phyloP scores from a whole-genome alignment of 768 basidiomycete genomes.

The Kwoniella pini region DNA sequence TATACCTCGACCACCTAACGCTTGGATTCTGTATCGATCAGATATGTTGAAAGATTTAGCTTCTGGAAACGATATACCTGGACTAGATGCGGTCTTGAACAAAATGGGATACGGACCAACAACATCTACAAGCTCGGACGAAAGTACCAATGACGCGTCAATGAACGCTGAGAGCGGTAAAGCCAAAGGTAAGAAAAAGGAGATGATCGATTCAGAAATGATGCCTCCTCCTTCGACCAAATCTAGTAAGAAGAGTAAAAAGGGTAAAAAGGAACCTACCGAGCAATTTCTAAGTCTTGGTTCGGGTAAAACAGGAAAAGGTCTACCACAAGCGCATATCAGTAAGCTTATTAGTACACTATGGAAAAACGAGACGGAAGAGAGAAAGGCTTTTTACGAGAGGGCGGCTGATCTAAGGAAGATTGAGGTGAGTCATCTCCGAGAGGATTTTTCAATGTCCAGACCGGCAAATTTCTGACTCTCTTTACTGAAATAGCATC shows the following conservation, averaged over 20 bases:
- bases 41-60: slow-evolving; percentile 60
- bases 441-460: not conserved
- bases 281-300: slow-evolving; percentile 34
- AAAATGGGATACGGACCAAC: slow-evolving; percentile 18
- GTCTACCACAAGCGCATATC: slow-evolving; percentile 64
- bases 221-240: slow-evolving; percentile 31
- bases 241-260: slow-evolving; percentile 31
- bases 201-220: slow-evolving; percentile 41
- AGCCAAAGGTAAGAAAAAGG: slow-evolving; percentile 9
- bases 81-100: slow-evolving; percentile 32
- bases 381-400: slow-evolving; percentile 57
- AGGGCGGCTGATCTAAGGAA: slow-evolving; percentile 46
- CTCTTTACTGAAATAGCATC: slow-evolving; percentile 32
- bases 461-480: not conserved
- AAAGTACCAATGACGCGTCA: slow-evolving; percentile 2
- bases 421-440: slow-evolving; percentile 48
- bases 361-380: slow-evolving; percentile 65
- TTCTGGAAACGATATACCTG: slow-evolving; percentile 32
- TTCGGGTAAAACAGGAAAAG: slow-evolving; percentile 48
- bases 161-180: not conserved
- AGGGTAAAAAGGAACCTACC: slow-evolving; percentile 34
- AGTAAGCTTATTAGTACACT: slow-evolving; percentile 65
- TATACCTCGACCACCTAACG: slow-evolving; percentile 70
- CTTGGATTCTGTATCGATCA: slow-evolving; percentile 79
- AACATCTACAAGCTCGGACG: slow-evolving; percentile 17